phyloP scores from a whole-genome alignment of 345 rosid species.

The Adansonia digitata region DNA sequence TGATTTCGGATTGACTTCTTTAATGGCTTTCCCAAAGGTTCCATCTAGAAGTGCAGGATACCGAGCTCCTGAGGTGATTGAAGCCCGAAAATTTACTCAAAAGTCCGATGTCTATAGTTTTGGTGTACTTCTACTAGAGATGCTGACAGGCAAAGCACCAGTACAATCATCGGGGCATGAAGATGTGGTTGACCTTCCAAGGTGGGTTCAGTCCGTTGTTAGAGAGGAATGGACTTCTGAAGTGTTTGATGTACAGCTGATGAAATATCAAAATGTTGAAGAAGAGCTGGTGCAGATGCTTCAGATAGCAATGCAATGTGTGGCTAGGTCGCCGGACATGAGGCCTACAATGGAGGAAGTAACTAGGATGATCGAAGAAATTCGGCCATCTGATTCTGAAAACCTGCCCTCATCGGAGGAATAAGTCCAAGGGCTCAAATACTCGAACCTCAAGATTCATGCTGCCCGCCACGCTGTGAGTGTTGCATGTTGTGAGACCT shows the following conservation, averaged over 20 bases:
- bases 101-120: constrained; percentile 81
- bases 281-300: constrained; percentile 97
- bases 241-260: constrained; percentile 75
- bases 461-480: no score
- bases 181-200: constrained; percentile 62
- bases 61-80: constrained; percentile 68
- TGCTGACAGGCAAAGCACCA: constrained; percentile 75
- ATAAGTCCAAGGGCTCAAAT: constrained; percentile 23
- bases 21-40: constrained; percentile 44
- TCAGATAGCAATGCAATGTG: constrained; percentile 86
- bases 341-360: constrained; percentile 84
- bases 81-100: constrained; percentile 49
- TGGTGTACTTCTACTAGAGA: constrained; percentile 74
- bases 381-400: constrained; percentile 52
- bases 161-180: constrained; percentile 47
- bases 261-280: constrained; percentile 50
- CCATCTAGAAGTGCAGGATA: constrained; percentile 51
- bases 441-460: constrained; percentile 19
- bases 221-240: constrained; percentile 92
- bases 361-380: constrained; percentile 71
- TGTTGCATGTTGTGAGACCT: neutral
- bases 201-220: constrained; percentile 86
- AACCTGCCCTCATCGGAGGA: constrained; percentile 53
- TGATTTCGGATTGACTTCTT: constrained; percentile 55
- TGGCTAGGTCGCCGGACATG: constrained; percentile 53